Evolutionary conservation across 2,329 filamentous ascomycete genomes (phyloP), one percentile per base, ranked within the genome.

Genomic region (Monilinia fructicola): DNA sequence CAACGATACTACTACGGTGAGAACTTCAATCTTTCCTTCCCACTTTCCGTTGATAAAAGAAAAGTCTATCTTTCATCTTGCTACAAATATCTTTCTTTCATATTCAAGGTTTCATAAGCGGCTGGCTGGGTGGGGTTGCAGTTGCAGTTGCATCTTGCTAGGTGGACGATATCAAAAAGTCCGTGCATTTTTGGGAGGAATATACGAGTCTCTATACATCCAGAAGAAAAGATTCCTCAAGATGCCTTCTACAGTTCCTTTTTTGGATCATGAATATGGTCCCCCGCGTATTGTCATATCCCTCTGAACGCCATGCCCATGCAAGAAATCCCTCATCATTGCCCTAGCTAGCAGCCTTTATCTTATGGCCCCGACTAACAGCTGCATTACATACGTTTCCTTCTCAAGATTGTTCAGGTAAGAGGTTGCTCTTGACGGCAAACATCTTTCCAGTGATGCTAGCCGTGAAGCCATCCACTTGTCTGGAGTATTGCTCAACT

Each of bases 391-490:
- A 65, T 50, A 61, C 38, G 48, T 48, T 61, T 54, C 48, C 11
- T 58, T 54, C 5, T 67, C 66, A 71, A 59, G 65, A 65, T 59
- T 72, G 73, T 58, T 76, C 80, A 55, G 86, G 85, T 74, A 87
- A 77, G 72, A 89, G 78, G 78, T 87, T 88, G 72, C 87, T 86
- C 77, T 93, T 89, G 69, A 97, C 92, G 50, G 93, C 93, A 79
- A 99, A 99, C 94, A 99, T 97, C 88, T 99, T 99, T 72, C 92
- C 89, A 70, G 87, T 96, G 73, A 96, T 90, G 71, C 88, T 90
- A 66, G 95, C 93, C 58, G 94, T 94, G 80, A 98, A 98, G 50
- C 92, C 92, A 79, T 99, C 95, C 67, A 98, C 91, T 83, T 98
- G 95, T 82, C 93, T 90, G 76, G 93, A 92, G 82, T 98, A 99